Base-by-base conservation (phyloP, 768 basidiomycete species). In the Lentinula raphanica region DNA sequence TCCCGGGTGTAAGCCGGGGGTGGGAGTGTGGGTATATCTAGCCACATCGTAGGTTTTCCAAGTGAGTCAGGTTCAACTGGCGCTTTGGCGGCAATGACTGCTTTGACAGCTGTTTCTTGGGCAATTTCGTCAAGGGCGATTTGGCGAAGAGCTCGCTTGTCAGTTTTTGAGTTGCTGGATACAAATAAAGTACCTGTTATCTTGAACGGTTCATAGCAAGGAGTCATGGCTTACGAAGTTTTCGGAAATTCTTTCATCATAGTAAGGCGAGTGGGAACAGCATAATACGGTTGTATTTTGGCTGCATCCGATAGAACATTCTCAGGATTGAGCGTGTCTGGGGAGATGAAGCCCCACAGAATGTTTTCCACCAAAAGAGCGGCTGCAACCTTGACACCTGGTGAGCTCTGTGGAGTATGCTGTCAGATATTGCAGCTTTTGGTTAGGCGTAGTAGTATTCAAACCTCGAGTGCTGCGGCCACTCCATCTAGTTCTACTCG, bases 401-500 rank as follows among this genome's bases (percentile, higher is more conserved):
- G 54, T 59, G 73, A 76, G 3, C 75, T 76, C 79, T 80, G 50
- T 27, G 8, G 7, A 53, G 8, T 5, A 15, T 2, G 17, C 19
- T 4, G 9, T 55, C 54, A n/a, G 46, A 49, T 19, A 60, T 17
- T 11, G 59, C 50, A 9, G 60, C 54, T 17, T 63, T 31, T n/a
- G 51, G 60, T 29, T 62, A n/a, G n/a, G n/a, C 63, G n/a, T 63
- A 58, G 23, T 39, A 31, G 1, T 9, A 3, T 28, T 49, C 69
- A 56, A 40, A 82, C 82, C 73, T 82, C 76, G 80, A 86, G 82
- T 5, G 82, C 82, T 21, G 77, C 77, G 2, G 82, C 74, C 5
- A 86, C 83, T 3, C 84, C 84, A 59, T 84, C 84, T 8, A 86
- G 72, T 65, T 86, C 84, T 12, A 86, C 81, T 28, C 84, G 79